phyloP scores from a whole-genome alignment of 208 protist species.

The Leishmania aethiopica region DNA sequence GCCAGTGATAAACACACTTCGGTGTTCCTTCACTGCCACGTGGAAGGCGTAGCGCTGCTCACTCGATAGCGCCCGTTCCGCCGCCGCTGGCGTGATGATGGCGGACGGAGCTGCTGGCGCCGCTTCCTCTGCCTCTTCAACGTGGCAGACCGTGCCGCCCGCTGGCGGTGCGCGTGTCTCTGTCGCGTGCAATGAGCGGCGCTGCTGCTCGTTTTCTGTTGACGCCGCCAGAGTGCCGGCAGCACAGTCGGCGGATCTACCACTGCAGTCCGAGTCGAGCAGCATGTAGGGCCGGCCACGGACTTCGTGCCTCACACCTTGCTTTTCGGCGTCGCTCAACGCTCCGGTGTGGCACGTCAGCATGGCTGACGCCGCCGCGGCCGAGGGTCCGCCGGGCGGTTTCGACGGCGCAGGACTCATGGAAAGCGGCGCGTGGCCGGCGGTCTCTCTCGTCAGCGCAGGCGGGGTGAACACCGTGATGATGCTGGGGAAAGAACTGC shows the following conservation, averaged over 20 bases:
- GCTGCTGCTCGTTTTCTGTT: background rate
- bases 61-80: conserved; percentile 35
- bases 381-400: background rate
- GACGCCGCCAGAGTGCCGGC: background rate
- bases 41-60: conserved; percentile 67
- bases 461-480: background rate
- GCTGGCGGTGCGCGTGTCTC: background rate
- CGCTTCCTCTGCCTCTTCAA: background rate
- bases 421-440: background rate
- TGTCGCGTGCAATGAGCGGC: background rate
- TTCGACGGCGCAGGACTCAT: conserved; percentile 6
- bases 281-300: background rate
- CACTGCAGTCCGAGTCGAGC: conserved; percentile 21
- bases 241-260: background rate
- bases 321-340: background rate
- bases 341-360: background rate
- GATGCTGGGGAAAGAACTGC: background rate
- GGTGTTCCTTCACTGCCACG: conserved; percentile 39
- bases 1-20: conserved; percentile 85
- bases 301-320: background rate
- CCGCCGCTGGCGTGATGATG: background rate
- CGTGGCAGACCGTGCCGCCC: background rate
- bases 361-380: background rate
- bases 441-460: background rate
- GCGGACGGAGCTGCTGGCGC: background rate